Evolutionary conservation across 1,139 yeast species (phyloP).

Genomic region (Pichia sp.): DNA sequence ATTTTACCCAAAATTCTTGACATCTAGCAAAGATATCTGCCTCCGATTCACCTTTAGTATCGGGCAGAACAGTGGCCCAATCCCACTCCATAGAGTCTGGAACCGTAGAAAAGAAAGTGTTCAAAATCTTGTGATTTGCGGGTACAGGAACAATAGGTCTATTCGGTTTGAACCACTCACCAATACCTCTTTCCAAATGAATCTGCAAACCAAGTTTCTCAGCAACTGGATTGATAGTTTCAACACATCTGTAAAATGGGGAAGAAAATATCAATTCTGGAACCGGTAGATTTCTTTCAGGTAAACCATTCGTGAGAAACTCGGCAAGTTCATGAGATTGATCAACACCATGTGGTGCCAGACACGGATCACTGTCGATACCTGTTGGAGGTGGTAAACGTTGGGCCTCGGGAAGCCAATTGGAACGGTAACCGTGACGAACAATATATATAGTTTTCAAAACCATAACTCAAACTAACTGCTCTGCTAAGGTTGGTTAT

Average conservation of each 20-base stretch:
- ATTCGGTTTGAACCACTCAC: slow-evolving; percentile 51
- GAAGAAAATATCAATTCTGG: slow-evolving; percentile 50
- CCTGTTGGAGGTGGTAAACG: slow-evolving; percentile 55
- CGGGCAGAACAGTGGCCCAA: slow-evolving; percentile 44
- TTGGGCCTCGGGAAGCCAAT: slow-evolving; percentile 37
- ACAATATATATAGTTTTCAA: slow-evolving; percentile 43
- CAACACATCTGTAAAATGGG: slow-evolving; percentile 54
- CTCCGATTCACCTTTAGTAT: slow-evolving; percentile 42
- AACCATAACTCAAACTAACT: slow-evolving; percentile 30
- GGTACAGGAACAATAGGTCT: slow-evolving; percentile 45
- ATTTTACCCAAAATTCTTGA: slow-evolving; percentile 37
- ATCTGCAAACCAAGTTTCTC: slow-evolving; percentile 35
- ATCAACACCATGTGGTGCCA: slow-evolving; percentile 57
- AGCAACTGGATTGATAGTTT: slow-evolving; percentile 48
- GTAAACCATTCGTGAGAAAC: slow-evolving; percentile 30
- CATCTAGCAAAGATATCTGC: slow-evolving; percentile 41
- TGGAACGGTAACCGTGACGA: slow-evolving; percentile 55
- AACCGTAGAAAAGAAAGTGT: slow-evolving; percentile 37
- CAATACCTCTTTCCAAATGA: slow-evolving; percentile 48
- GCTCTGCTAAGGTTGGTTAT: not conserved
- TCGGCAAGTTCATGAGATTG: slow-evolving; percentile 48
- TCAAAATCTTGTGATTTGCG: slow-evolving; percentile 36
- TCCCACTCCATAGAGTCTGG: slow-evolving; percentile 35
- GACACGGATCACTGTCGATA: slow-evolving; percentile 51
- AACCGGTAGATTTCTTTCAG: slow-evolving; percentile 22